Percentiles rank a stretch among this genome's conserved stretches.
phyloP scores from a whole-genome alignment of 192 early-diverging fungal species.

The Entomortierella beljakovae region DNA sequence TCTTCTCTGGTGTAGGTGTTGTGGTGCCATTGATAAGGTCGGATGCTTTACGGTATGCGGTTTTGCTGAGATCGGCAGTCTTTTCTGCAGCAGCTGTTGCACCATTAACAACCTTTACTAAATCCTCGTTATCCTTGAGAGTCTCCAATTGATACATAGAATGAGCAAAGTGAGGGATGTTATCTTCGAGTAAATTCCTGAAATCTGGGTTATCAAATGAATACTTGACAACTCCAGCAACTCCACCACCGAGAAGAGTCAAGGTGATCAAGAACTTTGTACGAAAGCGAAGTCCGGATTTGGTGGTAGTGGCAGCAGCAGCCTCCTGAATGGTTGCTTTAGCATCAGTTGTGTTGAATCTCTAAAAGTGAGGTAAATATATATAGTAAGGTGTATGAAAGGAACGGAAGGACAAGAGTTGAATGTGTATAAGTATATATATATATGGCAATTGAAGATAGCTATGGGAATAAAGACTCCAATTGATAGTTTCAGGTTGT shows the following conservation, averaged over 20 bases:
- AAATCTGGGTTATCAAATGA: slow-evolving; percentile 43
- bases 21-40: slow-evolving; percentile 53
- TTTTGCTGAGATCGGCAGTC: slow-evolving; percentile 41
- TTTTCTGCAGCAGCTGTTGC: slow-evolving; percentile 18
- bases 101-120: slow-evolving; percentile 17
- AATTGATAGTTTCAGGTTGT: too few species aligned
- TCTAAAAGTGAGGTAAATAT: slow-evolving; percentile 1
- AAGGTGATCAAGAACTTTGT: slow-evolving; percentile 48
- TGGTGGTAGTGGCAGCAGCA: slow-evolving; percentile 13
- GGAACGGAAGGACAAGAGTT: background rate
- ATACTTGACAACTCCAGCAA: slow-evolving; percentile 48
- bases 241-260: slow-evolving; percentile 45
- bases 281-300: slow-evolving; percentile 47
- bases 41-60: slow-evolving; percentile 34
- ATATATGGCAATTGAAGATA: too few species aligned
- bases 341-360: slow-evolving; percentile 48
- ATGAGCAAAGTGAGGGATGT: slow-evolving; percentile 46
- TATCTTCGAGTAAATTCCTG: slow-evolving; percentile 40
- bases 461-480: too few species aligned
- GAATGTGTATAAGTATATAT: background rate
- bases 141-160: slow-evolving; percentile 44
- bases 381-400: background rate
- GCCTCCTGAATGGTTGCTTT: slow-evolving; percentile 40
- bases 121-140: slow-evolving; percentile 52
- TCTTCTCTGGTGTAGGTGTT: slow-evolving; percentile 44